Evolutionary conservation across 1,284 basidiomycete genomes (phyloP), one percentile per base, ranked within the genome.

Genomic region (Ustilago xerochloae): DNA sequence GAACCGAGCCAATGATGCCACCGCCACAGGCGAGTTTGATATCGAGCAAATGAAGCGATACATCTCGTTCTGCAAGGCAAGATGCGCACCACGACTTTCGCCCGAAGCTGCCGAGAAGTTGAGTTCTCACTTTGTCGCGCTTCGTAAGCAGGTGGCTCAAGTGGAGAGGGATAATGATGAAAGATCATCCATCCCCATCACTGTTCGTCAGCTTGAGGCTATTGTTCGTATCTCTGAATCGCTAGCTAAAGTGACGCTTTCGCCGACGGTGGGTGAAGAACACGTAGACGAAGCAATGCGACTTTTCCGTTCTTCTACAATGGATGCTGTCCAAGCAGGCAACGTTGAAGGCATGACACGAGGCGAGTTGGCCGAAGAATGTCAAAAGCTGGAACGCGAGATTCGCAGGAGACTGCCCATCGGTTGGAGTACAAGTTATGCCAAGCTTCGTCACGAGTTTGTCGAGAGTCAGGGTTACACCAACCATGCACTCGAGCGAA

Each of bases 31-130:
- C n/a, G 97, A 99, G 85, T 93, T 99, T 64, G 92, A 94, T 81
- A 89, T 99, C 46, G 95, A 97, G 82, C 95, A 94, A 87, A 99
- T 99, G 97, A 98, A 97, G 87, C 90, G 93, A 69, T 99, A 93
- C 84, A 92, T 99, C 68, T 90, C 94, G 12, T 99, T 93, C 85
- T 96, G 93, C 88, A 98, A 98, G 86, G 90, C 90, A 54, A 95
- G 95, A 89, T 98, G 96, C 75, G 96, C 97, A 15, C 96, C 97
- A 8, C 90, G 96, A 13, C 86, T 99, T 26, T 97, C 95, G 0
- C 87, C 91, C 1, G 94, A 97, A 73, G 94, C 97, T 0, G 91
- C 96, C 65, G 96, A 99, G 85, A 96, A 97, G 91, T 88, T 99
- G 20, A 94, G 92, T 82, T 94, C 92, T 80, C 97, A 99, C 85